Percentiles rank a stretch among this genome's conserved stretches.
These are phyloP conservation scores for Groenewaldozyma auringiensis DNA, from an alignment of 1,139 yeast genomes.

Conservation along the genomic window DNA sequence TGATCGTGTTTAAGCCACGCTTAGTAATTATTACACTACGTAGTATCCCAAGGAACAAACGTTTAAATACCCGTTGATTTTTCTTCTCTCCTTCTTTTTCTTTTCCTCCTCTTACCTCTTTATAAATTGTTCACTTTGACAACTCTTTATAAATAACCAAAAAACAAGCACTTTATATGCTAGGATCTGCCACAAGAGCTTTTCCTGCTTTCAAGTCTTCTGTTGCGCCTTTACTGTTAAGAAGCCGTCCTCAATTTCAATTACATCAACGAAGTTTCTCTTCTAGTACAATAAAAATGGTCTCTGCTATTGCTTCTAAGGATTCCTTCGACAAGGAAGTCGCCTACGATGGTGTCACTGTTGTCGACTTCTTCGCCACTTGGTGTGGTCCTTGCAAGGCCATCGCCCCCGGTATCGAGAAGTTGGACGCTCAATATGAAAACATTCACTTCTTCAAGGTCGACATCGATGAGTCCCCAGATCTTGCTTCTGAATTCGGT, in stretches of 20 bases:
- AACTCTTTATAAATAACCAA: not conserved
- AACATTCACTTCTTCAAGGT: constrained; percentile 70
- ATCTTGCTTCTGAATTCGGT: constrained; percentile 65
- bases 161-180: not conserved
- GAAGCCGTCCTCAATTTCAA: not conserved
- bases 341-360: constrained; percentile 33
- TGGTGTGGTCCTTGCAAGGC: constrained; percentile 98
- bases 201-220: not conserved
- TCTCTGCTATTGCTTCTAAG: constrained; percentile 17
- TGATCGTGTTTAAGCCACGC: too few relatives aligned
- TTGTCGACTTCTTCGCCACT: constrained; percentile 86
- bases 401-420: constrained; percentile 85
- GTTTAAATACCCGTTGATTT: too few relatives aligned
- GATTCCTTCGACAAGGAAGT: constrained; percentile 19
- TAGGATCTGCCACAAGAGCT: not conserved
- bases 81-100: not conserved
- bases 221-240: not conserved
- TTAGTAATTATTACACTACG: too few relatives aligned
- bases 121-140: not conserved
- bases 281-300: constrained; percentile 14
- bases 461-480: constrained; percentile 73
- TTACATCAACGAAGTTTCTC: not conserved
- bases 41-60: too few relatives aligned
- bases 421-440: constrained; percentile 51
- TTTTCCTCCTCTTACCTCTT: not conserved